Percentiles rank a stretch among this genome's conserved stretches.
These are phyloP conservation scores for Grosmannia serpens DNA, from an alignment of 2,329 filamentous ascomycete species.

Conservation along the genomic window DNA sequence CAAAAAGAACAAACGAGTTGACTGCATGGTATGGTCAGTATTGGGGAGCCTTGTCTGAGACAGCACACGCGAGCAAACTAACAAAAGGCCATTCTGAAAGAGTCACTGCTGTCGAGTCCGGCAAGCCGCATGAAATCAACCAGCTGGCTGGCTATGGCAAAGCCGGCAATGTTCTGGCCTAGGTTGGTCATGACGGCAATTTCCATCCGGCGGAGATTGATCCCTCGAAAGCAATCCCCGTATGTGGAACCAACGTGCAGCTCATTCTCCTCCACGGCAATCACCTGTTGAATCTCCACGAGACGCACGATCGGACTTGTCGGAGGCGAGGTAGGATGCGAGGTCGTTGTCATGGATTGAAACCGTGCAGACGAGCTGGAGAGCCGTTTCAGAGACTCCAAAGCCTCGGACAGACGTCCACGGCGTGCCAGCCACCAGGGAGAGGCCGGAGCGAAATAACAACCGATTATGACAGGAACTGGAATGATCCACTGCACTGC, in stretches of 20 bases:
- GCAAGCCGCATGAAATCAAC: slow-evolving; percentile 14
- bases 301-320: slow-evolving; percentile 28
- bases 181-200: slow-evolving; percentile 31
- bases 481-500: slow-evolving; percentile 12
- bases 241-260: slow-evolving; percentile 37
- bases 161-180: slow-evolving; percentile 19
- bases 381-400: slow-evolving; percentile 5
- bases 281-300: slow-evolving; percentile 44
- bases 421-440: slow-evolving; percentile 24
- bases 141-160: slow-evolving; percentile 24
- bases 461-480: slow-evolving; percentile 8
- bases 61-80: neutral
- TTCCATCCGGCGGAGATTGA: slow-evolving; percentile 40
- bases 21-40: slow-evolving; percentile 2
- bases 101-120: slow-evolving; percentile 24
- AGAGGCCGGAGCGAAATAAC: slow-evolving; percentile 11
- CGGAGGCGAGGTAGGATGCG: slow-evolving; percentile 16
- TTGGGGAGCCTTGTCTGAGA: neutral
- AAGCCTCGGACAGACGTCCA: slow-evolving; percentile 16
- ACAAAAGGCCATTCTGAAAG: slow-evolving; percentile 26
- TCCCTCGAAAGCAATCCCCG: slow-evolving; percentile 36
- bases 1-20: slow-evolving; percentile 19
- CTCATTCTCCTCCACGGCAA: slow-evolving; percentile 38
- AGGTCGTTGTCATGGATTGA: no score
- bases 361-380: neutral